Percentiles rank a stretch among this genome's conserved stretches.
Evolutionary conservation across 345 rosid species (phyloP).

Genomic region (Trapa bicornis): DNA sequence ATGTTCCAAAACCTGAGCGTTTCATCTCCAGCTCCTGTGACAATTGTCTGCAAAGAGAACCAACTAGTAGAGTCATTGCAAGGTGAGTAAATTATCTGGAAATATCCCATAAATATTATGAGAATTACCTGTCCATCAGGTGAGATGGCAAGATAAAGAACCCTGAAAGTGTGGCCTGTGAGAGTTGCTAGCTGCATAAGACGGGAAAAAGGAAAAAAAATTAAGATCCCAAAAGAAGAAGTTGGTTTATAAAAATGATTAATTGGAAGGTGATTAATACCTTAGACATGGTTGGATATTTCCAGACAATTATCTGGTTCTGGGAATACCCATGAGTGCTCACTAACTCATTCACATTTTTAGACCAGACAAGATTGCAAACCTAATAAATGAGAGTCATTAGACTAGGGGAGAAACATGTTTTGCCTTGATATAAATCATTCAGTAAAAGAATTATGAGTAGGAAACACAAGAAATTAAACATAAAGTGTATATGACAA

Average conservation of each 20-base stretch:
- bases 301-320: conserved; percentile 95
- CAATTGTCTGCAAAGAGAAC: conserved; percentile 50
- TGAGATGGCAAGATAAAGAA: conserved; percentile 95
- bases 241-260: not conserved
- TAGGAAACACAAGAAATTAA: no score
- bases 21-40: conserved; percentile 99
- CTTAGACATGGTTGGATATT: conserved; percentile 94
- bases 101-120: no score
- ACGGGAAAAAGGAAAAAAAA: conserved; percentile 2
- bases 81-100: not conserved
- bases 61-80: not conserved
- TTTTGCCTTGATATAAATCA: not conserved
- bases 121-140: conserved; percentile 89
- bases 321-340: conserved; percentile 99
- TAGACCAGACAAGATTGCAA: conserved; percentile 95
- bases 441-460: not conserved
- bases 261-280: conserved; percentile 18
- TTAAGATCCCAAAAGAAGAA: not conserved
- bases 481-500: not conserved
- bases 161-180: conserved; percentile 83
- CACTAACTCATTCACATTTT: conserved; percentile 92
- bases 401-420: not conserved
- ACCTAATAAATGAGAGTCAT: conserved; percentile 31
- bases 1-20: conserved; percentile 94
- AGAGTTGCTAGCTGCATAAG: conserved; percentile 79